Conservation (phyloP, 352 stramenopile genomes). For the Phytopythium boreale region DNA sequence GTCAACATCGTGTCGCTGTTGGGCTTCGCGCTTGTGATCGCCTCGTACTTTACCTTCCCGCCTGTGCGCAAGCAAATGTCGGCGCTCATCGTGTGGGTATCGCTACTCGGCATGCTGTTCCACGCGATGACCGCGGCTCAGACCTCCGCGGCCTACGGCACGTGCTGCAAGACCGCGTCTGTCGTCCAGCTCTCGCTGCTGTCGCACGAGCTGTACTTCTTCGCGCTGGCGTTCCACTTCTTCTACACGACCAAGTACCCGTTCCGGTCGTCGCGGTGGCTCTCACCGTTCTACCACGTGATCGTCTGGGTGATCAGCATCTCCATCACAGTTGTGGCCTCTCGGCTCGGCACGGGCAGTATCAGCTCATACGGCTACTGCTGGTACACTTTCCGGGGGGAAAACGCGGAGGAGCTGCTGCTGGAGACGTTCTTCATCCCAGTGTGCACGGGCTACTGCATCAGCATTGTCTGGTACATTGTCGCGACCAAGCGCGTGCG, state of each 20-base stretch:
- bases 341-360: slow-evolving; percentile 32
- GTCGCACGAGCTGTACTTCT: slow-evolving; percentile 83
- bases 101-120: slow-evolving; percentile 77
- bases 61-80: slow-evolving; percentile 80
- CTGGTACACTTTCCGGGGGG: slow-evolving; percentile 56
- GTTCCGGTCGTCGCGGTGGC: slow-evolving; percentile 71
- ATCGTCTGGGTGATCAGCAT: slow-evolving; percentile 58
- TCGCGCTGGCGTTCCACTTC: slow-evolving; percentile 80
- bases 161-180: slow-evolving; percentile 60
- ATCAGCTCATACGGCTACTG: slow-evolving; percentile 82
- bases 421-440: slow-evolving; percentile 67
- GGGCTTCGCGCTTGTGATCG: slow-evolving; percentile 74
- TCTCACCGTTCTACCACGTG: slow-evolving; percentile 67
- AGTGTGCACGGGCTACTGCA: slow-evolving; percentile 48
- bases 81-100: slow-evolving; percentile 77
- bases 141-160: slow-evolving; percentile 37
- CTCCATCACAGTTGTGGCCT: slow-evolving; percentile 50
- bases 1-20: slow-evolving; percentile 68
- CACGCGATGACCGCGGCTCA: slow-evolving; percentile 67
- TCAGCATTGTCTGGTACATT: slow-evolving; percentile 75
- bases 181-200: slow-evolving; percentile 71
- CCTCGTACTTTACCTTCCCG: slow-evolving; percentile 78
- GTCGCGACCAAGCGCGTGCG: slow-evolving; percentile 68
- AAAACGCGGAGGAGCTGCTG: slow-evolving; percentile 54
- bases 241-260: slow-evolving; percentile 89